These are phyloP conservation scores for Metarhizium rileyi DNA, from an alignment of 2,329 filamentous ascomycete species.

Conservation along the genomic window DNA sequence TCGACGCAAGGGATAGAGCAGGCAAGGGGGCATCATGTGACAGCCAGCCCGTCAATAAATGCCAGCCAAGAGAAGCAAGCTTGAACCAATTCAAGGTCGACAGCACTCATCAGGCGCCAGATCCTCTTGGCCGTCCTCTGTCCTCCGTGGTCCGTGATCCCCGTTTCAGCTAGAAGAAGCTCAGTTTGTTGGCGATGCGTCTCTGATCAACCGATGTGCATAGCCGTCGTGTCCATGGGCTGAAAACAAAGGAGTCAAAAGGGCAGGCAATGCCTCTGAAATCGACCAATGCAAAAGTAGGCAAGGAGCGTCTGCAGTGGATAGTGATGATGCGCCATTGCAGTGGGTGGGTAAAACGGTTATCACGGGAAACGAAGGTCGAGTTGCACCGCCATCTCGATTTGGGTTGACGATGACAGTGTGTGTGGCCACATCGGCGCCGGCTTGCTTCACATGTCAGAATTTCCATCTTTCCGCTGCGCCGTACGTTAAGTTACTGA, in stretches of 20 bases:
- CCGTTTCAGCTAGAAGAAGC: background rate
- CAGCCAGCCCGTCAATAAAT: background rate
- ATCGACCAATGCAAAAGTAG: too few species aligned
- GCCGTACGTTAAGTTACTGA: too few species aligned
- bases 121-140: background rate
- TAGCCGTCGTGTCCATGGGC: too few species aligned
- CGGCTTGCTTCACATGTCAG: slow-evolving; percentile 20
- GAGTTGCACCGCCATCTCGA: background rate
- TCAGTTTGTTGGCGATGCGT: too few species aligned
- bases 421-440: slow-evolving; percentile 4
- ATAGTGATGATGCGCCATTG: background rate
- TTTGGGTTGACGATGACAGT: background rate
- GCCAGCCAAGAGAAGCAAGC: background rate
- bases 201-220: too few species aligned
- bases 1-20: background rate
- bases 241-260: too few species aligned
- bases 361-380: background rate
- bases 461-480: slow-evolving; percentile 16
- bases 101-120: too few species aligned
- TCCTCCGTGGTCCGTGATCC: background rate
- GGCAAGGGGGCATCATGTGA: background rate
- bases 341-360: background rate
- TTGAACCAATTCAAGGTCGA: too few species aligned
- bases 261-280: too few species aligned
- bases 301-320: background rate